These are phyloP conservation scores for Leptomonas seymouri DNA, from an alignment of 208 protist genomes.

Conservation along the genomic window DNA sequence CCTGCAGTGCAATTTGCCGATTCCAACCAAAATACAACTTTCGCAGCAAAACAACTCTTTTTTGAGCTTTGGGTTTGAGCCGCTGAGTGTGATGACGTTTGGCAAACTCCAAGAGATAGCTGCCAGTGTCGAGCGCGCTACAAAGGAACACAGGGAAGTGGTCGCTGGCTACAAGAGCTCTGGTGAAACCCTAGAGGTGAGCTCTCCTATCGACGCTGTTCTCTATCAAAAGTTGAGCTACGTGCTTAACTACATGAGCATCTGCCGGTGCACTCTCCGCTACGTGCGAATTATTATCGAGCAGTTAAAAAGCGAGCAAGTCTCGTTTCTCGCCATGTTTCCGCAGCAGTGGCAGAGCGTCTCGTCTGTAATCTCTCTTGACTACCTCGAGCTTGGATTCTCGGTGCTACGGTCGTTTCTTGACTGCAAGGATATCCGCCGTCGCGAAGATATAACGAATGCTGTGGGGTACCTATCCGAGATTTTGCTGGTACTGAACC, in stretches of 20 bases:
- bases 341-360: constrained; percentile 83
- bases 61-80: constrained; percentile 85
- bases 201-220: constrained; percentile 51
- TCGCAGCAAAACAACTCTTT: constrained; percentile 80
- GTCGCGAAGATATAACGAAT: constrained; percentile 53
- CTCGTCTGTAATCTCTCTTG: constrained; percentile 73
- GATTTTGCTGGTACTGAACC: constrained; percentile 76
- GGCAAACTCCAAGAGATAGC: constrained; percentile 38
- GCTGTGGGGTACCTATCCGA: constrained; percentile 72
- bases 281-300: constrained; percentile 72
- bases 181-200: constrained; percentile 67
- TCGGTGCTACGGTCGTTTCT: constrained; percentile 70
- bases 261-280: constrained; percentile 61
- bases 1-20: constrained; percentile 61
- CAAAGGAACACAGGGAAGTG: constrained; percentile 67
- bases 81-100: constrained; percentile 74
- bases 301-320: constrained; percentile 48
- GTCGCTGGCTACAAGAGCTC: constrained; percentile 62
- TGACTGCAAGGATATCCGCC: constrained; percentile 61
- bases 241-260: constrained; percentile 73
- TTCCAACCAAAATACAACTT: constrained; percentile 83
- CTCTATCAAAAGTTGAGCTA: constrained; percentile 52
- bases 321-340: constrained; percentile 47
- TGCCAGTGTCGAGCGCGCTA: constrained; percentile 48
- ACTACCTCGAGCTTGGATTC: constrained; percentile 71